phyloP scores from a whole-genome alignment of 805 yeast species.

The Metschnikowia santaceciliae region DNA sequence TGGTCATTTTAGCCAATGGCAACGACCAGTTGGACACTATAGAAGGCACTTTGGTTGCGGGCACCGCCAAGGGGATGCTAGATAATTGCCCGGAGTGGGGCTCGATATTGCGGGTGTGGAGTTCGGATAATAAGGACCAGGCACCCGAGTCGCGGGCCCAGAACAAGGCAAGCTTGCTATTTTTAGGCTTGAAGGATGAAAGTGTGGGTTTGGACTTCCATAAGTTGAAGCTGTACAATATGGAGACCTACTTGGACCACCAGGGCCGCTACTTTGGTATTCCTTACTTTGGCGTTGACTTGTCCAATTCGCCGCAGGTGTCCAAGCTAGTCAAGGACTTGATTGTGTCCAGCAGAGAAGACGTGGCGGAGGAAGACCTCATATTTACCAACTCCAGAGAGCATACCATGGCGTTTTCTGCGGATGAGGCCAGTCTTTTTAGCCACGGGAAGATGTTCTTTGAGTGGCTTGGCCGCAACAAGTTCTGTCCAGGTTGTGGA shows the following conservation, averaged over 20 bases:
- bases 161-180: constrained; percentile 34
- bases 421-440: constrained; percentile 57
- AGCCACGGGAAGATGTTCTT: constrained; percentile 81
- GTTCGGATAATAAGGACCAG: constrained; percentile 29
- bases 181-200: constrained; percentile 43
- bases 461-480: constrained; percentile 77
- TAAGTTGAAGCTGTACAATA: constrained; percentile 25
- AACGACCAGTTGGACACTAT: constrained; percentile 26
- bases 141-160: constrained; percentile 38
- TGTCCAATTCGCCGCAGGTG: constrained; percentile 43
- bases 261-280: constrained; percentile 52
- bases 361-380: constrained; percentile 15
- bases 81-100: constrained; percentile 14
- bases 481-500: constrained; percentile 88
- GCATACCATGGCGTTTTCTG: constrained; percentile 32
- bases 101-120: constrained; percentile 20
- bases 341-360: constrained; percentile 14
- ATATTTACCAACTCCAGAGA: constrained; percentile 33
- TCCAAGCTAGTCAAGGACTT: constrained; percentile 30
- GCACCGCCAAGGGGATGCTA: constrained; percentile 22
- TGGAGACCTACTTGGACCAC: constrained; percentile 37
- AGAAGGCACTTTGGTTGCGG: constrained; percentile 14
- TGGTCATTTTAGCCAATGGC: constrained; percentile 35
- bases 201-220: constrained; percentile 38
- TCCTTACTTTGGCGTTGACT: constrained; percentile 63